These are phyloP conservation scores for Fusarium scirpi DNA, from an alignment of 2,329 filamentous ascomycete species.

Conservation along the genomic window DNA sequence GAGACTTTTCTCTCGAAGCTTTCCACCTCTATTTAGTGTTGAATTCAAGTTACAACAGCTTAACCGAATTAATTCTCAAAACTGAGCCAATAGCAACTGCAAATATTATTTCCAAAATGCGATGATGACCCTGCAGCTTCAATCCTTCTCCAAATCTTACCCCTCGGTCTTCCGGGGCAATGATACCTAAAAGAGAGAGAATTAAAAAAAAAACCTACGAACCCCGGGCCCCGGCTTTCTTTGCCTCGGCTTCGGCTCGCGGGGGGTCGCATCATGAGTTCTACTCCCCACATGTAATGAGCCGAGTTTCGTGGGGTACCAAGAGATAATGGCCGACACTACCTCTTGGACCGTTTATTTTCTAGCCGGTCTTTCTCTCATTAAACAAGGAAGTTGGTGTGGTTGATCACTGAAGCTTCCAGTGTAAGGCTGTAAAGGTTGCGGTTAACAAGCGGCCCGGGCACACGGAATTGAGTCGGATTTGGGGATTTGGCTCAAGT, in stretches of 20 bases:
- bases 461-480: conserved; percentile 34
- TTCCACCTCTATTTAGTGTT: conserved; percentile 13
- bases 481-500: conserved; percentile 12
- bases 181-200: conserved; percentile 17
- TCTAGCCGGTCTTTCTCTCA: background rate
- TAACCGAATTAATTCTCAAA: background rate
- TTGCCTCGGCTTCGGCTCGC: conserved; percentile 49
- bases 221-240: conserved; percentile 40
- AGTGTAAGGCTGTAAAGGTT: conserved; percentile 12
- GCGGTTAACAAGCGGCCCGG: conserved; percentile 23
- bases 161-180: conserved; percentile 38
- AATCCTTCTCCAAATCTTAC: conserved; percentile 22
- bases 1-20: conserved; percentile 15
- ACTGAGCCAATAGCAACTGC: background rate
- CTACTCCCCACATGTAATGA: conserved; percentile 31
- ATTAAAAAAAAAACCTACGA: conserved; percentile 11
- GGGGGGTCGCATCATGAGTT: conserved; percentile 29
- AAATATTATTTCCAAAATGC: background rate
- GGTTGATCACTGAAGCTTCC: conserved; percentile 1
- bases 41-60: background rate
- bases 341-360: background rate
- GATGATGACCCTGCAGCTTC: background rate
- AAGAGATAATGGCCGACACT: background rate
- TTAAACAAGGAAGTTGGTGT: background rate
- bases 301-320: conserved; percentile 26